Evolutionary conservation across 2,329 filamentous ascomycete species (phyloP).

Genomic region (Thermothelomyces thermophilus): DNA sequence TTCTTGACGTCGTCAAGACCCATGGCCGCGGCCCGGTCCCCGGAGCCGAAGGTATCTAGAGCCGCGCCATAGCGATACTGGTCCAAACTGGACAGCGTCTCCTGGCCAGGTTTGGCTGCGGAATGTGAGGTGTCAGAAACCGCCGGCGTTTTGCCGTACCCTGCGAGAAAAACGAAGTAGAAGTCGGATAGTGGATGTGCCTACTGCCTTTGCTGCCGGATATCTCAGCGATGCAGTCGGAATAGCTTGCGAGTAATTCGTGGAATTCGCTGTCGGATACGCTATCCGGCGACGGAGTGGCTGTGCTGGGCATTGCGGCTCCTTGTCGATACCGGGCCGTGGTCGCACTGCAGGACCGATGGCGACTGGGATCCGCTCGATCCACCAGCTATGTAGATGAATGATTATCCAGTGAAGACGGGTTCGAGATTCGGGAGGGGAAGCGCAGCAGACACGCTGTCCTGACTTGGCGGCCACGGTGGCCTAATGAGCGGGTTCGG

Average conservation of each 20-base stretch:
- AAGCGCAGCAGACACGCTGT: conserved; percentile 20
- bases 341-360: conserved; percentile 16
- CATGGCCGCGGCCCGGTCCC: conserved; percentile 35
- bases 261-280: conserved; percentile 27
- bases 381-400: too few species aligned
- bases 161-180: neutral
- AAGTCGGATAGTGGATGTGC: too few species aligned
- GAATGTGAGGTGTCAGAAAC: conserved; percentile 12
- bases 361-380: conserved; percentile 13
- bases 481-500: neutral
- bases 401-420: conserved; percentile 14
- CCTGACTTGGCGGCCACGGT: neutral
- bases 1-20: conserved; percentile 50
- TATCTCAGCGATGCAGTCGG: conserved; percentile 30
- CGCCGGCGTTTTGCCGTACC: neutral
- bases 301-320: conserved; percentile 26
- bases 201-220: conserved; percentile 41
- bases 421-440: conserved; percentile 17
- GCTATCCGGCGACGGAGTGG: conserved; percentile 22
- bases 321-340: conserved; percentile 13
- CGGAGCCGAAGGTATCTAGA: conserved; percentile 38
- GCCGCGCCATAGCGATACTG: conserved; percentile 52
- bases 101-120: conserved; percentile 43
- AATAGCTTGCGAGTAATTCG: conserved; percentile 23
- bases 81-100: conserved; percentile 52